Base-by-base conservation (phyloP, 2,329 filamentous ascomycete genomes). In the Metarhizium robertsii region DNA sequence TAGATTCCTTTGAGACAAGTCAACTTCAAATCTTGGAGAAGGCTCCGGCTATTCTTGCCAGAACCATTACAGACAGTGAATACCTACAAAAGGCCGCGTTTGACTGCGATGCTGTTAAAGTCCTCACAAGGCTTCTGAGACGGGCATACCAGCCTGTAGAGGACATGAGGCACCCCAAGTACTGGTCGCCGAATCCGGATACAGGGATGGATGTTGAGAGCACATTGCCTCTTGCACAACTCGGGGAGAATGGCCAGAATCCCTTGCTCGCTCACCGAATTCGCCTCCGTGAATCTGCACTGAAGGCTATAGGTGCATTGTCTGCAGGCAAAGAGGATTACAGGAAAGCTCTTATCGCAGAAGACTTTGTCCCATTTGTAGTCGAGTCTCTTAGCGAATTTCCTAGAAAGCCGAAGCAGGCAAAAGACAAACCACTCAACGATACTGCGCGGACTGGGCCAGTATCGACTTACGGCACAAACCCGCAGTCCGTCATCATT, bases 301-400 rank as follows among this genome's bases (percentile, higher is more conserved):
- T 97, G 18, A 85, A 86, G 64, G 91, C 90, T 2, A 74, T 97
- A 55, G 88, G 88, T n/a, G 87, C 90, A 2, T 75, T 97, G 52
- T 84, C 88, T 2, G 83, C 88, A 2, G 86, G 87, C 62, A 90
- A 91, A 64, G 91, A 97, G 62, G 83, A 88, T 29, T 90, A 92
- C 65, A 81, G 92, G 47, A 95, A 95, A 66, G 79, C 81, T 0
- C 81, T 97, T 50, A 87, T 94, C 53, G 86, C 92, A 29, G 83
- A 89, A 62, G 90, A 91, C n/a, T 81, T 88, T 52, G 79, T 95
- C 48, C 80, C 84, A 1, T 91, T 87, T 66, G 85, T 97, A 53
- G 86, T 95, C 46, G 89, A 95, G 62, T 94, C 91, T 0, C 78
- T 97, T 48, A 71, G 66, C 2, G 70, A 73, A 53, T 85, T 80